Base-by-base conservation (phyloP, 139 green algal species). In the Chlamydomonas schloesseri region DNA sequence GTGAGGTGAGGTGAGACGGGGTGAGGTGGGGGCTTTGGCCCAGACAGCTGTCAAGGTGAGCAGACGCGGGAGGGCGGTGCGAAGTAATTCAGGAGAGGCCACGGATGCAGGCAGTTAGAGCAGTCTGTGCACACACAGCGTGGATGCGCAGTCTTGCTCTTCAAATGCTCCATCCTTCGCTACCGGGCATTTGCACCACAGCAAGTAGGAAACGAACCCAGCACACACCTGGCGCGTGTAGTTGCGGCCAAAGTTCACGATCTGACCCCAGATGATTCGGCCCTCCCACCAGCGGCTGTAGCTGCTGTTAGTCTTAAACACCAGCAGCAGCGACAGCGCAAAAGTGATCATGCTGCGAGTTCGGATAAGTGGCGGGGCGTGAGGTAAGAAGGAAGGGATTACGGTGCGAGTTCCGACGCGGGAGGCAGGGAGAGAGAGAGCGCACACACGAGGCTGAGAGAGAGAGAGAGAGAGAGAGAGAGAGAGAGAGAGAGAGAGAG, bases 311-410 rank as follows among this genome's bases (percentile, higher is more conserved):
- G 55, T 62, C 17, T 90, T 91, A 88, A 94, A 94, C 64, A 94
- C 91, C 84, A 93, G 88, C 72, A 94, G 91, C 73, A 94, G 84
- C 14, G 91, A 91, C 29, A 94, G 81, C 21, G 91, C 91, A 78
- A 94, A 94, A 0, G 89, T 94, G 60, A 92, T 85, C n/a, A 90
- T 89, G 71, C 67, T 88, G 68, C 18, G 69, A 34, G 28, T 29
- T 2, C 33, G 33, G 33, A 50, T 8, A 13, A 50, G 15, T 10
- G 34, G 33, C 5, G 3, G 20, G 29, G 29, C 8, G 65, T 29
- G 21, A 15, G 69, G 36, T 34, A 34, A 29, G 15, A 6, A 57
- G 69, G 3, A 8, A 36, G 34, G 17, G 20, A 26, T 36, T 17
- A 17, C 65, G n/a, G n/a, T n/a, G n/a, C 79, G 47, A 3, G 74